Percentiles rank a stretch among this genome's conserved stretches.
phyloP scores from a whole-genome alignment of 371 early-diverging fungal genomes.

The Circinella minor region DNA sequence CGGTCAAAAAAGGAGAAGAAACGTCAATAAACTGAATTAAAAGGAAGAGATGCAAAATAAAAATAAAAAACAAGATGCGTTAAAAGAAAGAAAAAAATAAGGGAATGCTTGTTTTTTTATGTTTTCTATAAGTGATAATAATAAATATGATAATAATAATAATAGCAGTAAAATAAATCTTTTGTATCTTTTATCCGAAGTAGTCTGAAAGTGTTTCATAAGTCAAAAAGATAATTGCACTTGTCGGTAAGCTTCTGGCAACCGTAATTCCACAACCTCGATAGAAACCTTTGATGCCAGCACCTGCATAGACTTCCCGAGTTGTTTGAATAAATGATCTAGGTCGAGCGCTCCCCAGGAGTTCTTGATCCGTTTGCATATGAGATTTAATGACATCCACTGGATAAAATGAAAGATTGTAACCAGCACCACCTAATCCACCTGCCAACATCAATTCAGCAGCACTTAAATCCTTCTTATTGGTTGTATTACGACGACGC shows the following conservation, averaged over 20 bases:
- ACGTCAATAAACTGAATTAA: too few relatives aligned
- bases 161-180: not conserved
- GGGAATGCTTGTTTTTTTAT: not conserved
- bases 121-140: not conserved
- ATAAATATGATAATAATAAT: not conserved
- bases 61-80: not conserved
- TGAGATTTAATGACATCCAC: conserved; percentile 95
- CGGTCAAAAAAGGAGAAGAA: too few relatives aligned
- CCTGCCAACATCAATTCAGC: conserved; percentile 85
- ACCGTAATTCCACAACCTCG: conserved; percentile 94
- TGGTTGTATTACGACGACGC: conserved; percentile 24
- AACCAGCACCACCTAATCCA: conserved; percentile 91
- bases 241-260: conserved; percentile 87
- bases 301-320: conserved; percentile 71
- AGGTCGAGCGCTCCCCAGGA: conserved; percentile 23
- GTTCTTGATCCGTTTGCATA: conserved; percentile 87
- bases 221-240: conserved; percentile 91
- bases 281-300: conserved; percentile 89
- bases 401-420: conserved; percentile 90
- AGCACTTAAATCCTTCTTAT: conserved; percentile 65
- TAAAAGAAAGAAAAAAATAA: not conserved
- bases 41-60: not conserved
- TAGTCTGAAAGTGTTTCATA: conserved; percentile 60
- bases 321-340: conserved; percentile 64
- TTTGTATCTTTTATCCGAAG: conserved; percentile 6